Evolutionary conservation across 768 basidiomycete genomes (phyloP).

Genomic region (Termitomyces sp.): DNA sequence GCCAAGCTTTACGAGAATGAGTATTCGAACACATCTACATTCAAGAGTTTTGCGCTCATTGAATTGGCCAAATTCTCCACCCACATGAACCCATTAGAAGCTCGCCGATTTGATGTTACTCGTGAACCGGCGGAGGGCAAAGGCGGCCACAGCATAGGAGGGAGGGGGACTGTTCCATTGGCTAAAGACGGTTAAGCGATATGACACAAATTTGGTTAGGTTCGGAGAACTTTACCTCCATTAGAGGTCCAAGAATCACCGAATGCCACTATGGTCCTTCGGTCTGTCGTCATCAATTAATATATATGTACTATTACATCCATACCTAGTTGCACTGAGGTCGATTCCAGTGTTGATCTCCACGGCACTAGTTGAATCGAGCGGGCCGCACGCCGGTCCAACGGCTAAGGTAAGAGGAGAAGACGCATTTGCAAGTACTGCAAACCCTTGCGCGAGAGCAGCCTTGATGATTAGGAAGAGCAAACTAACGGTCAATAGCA

Average conservation of each 20-base stretch:
- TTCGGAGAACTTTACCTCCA: background rate
- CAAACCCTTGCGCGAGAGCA: background rate
- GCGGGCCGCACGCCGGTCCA: background rate
- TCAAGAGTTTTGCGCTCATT: constrained; percentile 24
- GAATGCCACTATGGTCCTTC: constrained; percentile 1
- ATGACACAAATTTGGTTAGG: background rate
- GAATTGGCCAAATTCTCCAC: constrained; percentile 24
- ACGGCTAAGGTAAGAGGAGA: background rate
- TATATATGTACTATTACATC: background rate
- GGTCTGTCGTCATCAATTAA: background rate
- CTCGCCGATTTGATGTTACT: constrained; percentile 22
- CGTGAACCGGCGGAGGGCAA: constrained; percentile 26
- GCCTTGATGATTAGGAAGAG: background rate
- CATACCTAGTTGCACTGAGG: background rate
- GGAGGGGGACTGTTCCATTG: constrained; percentile 26
- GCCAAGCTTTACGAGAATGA: background rate
- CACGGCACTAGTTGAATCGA: background rate
- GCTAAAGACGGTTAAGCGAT: constrained; percentile 10
- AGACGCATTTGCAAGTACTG: background rate
- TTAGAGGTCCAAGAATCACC: constrained; percentile 4
- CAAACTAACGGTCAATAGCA: background rate
- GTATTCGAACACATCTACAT: constrained; percentile 4
- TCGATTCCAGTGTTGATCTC: background rate
- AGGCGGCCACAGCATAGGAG: constrained; percentile 26
- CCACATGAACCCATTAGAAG: constrained; percentile 28